Conservation (phyloP, 163 green algal genomes). For the Volvox carteri region DNA sequence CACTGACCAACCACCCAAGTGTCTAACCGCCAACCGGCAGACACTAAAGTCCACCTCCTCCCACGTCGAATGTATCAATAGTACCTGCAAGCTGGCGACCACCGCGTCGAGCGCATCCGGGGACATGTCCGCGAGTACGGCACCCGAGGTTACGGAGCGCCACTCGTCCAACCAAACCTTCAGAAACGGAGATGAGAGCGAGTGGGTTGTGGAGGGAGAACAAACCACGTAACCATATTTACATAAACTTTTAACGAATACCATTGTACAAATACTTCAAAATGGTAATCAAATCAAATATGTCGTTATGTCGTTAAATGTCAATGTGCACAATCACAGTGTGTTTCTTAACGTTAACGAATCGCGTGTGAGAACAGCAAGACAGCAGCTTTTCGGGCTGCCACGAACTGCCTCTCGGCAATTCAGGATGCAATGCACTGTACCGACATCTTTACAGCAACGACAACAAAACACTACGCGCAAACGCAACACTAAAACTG, state of each 20-base stretch:
- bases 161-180: constrained; percentile 53
- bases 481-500: neutral
- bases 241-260: neutral
- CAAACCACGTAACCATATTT: neutral
- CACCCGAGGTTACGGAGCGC: constrained; percentile 1
- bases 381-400: neutral
- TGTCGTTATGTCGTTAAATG: neutral
- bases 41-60: neutral
- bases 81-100: constrained; percentile 19
- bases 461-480: neutral
- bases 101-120: constrained; percentile 44
- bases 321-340: neutral
- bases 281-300: neutral
- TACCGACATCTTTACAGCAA: too few relatives aligned
- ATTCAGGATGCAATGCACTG: too few relatives aligned
- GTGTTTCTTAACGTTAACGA: neutral
- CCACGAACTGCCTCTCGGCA: neutral
- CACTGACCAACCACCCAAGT: neutral
- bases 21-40: neutral
- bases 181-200: neutral
- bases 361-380: neutral
- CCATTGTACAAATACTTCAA: neutral
- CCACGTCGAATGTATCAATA: neutral
- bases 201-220: neutral
- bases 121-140: constrained; percentile 23